Percentiles rank a stretch among this genome's conserved stretches.
Evolutionary conservation across 1,139 yeast genomes (phyloP).

Genomic region (Geotrichum histeridarum): DNA sequence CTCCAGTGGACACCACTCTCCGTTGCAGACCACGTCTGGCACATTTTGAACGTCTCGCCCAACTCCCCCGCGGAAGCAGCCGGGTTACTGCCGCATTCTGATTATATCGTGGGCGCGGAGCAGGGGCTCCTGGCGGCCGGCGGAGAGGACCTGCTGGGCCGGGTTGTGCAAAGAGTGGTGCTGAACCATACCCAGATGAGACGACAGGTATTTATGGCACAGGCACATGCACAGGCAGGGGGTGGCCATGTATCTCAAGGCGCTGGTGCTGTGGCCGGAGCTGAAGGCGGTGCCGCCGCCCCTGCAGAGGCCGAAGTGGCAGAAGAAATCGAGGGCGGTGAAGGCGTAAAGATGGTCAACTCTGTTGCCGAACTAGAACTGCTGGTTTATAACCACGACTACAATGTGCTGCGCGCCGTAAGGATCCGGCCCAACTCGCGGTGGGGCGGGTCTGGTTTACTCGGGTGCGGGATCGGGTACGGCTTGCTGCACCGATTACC

Average conservation of each 20-base stretch:
- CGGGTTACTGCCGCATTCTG: slow-evolving; percentile 79
- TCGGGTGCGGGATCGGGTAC: slow-evolving; percentile 94
- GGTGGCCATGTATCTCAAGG: too few relatives aligned
- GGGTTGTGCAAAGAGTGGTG: slow-evolving; percentile 46
- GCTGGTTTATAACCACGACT: slow-evolving; percentile 84
- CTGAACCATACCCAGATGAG: slow-evolving; percentile 24
- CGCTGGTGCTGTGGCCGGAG: too few relatives aligned
- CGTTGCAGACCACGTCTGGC: slow-evolving; percentile 83
- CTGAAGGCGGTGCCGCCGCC: too few relatives aligned
- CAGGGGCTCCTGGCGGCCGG: slow-evolving; percentile 77
- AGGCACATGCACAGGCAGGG: background rate
- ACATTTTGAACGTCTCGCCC: slow-evolving; percentile 66
- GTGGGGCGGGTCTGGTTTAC: slow-evolving; percentile 68
- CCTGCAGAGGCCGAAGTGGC: background rate
- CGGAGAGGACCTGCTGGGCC: slow-evolving; percentile 74
- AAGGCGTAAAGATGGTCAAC: slow-evolving; percentile 2
- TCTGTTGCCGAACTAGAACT: slow-evolving; percentile 42
- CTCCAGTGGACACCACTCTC: slow-evolving; percentile 73
- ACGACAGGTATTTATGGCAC: too few relatives aligned
- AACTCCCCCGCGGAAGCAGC: slow-evolving; percentile 83
- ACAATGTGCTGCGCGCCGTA: slow-evolving; percentile 80
- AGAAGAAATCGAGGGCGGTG: too few relatives aligned
- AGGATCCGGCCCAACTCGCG: slow-evolving; percentile 58
- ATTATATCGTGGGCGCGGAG: slow-evolving; percentile 86
- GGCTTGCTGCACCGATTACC: slow-evolving; percentile 85